Conservation (phyloP, 495 filamentous ascomycete genomes). For the Aspergillus hancockii region DNA sequence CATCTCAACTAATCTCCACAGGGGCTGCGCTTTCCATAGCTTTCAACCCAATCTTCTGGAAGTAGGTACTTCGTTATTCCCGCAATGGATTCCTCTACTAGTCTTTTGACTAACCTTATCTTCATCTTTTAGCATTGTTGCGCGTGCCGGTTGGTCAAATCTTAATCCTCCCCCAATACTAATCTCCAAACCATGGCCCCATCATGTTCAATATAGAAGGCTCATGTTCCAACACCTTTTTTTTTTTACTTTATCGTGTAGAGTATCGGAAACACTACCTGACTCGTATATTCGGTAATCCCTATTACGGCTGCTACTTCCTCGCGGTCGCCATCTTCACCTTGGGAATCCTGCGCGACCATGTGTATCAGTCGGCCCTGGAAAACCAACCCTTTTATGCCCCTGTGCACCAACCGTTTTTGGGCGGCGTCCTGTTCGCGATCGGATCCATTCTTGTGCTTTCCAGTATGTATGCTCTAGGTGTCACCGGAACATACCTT, state of each 20-base stretch:
- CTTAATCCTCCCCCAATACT: constrained; percentile 4
- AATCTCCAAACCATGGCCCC: background rate
- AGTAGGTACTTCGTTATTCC: constrained; percentile 38
- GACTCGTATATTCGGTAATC: constrained; percentile 80
- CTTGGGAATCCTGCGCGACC: constrained; percentile 84
- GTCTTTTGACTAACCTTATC: constrained; percentile 17
- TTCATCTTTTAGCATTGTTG: constrained; percentile 39
- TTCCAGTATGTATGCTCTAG: constrained; percentile 86
- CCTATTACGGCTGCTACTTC: constrained; percentile 82
- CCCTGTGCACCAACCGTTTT: constrained; percentile 67
- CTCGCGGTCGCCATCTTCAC: constrained; percentile 88
- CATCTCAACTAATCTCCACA: constrained; percentile 30
- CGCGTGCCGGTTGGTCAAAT: constrained; percentile 44
- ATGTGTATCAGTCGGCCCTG: constrained; percentile 52
- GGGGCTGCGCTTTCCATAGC: constrained; percentile 51
- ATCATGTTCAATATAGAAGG: constrained; percentile 9
- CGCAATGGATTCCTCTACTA: background rate
- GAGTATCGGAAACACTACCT: constrained; percentile 91
- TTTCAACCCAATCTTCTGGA: constrained; percentile 61
- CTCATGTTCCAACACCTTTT: constrained; percentile 15
- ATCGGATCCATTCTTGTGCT: constrained; percentile 84
- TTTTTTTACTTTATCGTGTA: constrained; percentile 33
- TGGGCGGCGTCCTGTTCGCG: constrained; percentile 69
- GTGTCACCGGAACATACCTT: constrained; percentile 93
- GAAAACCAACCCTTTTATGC: constrained; percentile 46